phyloP scores from a whole-genome alignment of 495 filamentous ascomycete species.

The Podospora tetraspora region DNA sequence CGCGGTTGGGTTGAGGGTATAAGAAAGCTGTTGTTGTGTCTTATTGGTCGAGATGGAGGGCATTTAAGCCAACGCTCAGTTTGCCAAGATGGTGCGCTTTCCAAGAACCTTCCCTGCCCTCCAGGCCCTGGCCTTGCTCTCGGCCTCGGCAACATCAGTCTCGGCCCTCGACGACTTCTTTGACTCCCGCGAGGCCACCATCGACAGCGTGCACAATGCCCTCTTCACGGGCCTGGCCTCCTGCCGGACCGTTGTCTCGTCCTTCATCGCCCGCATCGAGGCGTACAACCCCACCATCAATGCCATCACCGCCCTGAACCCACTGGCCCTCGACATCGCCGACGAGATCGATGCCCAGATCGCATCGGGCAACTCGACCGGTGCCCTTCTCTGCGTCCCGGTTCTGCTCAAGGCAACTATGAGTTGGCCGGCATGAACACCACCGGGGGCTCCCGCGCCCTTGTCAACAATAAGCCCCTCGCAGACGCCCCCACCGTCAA shows the following conservation, averaged over 20 bases:
- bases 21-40: neutral
- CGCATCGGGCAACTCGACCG: slow-evolving; percentile 39
- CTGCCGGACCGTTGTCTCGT: slow-evolving; percentile 48
- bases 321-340: slow-evolving; percentile 44
- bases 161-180: slow-evolving; percentile 25
- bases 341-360: slow-evolving; percentile 42
- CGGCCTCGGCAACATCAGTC: neutral
- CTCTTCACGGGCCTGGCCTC: slow-evolving; percentile 45
- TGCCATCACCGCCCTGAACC: slow-evolving; percentile 52
- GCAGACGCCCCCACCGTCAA: slow-evolving; percentile 47
- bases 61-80: neutral
- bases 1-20: neutral
- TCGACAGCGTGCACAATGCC: slow-evolving; percentile 48
- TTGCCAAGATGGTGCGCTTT: neutral
- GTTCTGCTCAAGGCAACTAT: slow-evolving; percentile 59
- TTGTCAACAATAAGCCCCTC: slow-evolving; percentile 40
- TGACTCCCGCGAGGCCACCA: slow-evolving; percentile 52
- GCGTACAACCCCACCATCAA: slow-evolving; percentile 52
- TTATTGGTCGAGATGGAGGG: neutral
- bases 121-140: neutral
- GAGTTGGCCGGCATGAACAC: slow-evolving; percentile 50
- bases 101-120: neutral
- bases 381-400: slow-evolving; percentile 53
- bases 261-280: slow-evolving; percentile 53
- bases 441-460: slow-evolving; percentile 47